Base-by-base conservation (phyloP, 1,284 basidiomycete species). In the Stygiomarasmius scandens region DNA sequence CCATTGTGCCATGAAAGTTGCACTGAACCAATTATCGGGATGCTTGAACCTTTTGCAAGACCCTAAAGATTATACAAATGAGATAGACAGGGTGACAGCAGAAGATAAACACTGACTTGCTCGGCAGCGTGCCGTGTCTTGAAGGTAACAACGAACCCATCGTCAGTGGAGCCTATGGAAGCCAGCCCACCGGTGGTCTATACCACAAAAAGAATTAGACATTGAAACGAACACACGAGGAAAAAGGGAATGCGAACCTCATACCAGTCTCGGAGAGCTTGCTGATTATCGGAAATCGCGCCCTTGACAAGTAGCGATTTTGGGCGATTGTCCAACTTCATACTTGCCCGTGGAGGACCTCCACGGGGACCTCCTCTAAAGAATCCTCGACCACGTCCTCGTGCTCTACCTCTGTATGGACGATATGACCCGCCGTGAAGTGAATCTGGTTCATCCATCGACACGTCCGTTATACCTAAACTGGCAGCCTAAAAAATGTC, bases 301-400 rank as follows among this genome's bases (percentile, higher is more conserved):
- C 87, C 91, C 63, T 91, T 87, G 38, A 97, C 76, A 45, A 90
- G 73, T 27, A 98, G 74, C 68, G 85, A 88, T 73, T 89, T 92
- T 3, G 95, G 91, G 19, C 95, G 86, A 66, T 96, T 95, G 73
- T 98, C 95, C 23, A 98, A 83, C 64, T 90, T 90, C 87, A 96
- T 91, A 64, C 84, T 91, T 2, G 74, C 75, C 51, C 87, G 78
- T 14, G 83, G 78, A 36, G 38, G 43, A 3, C 50, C 55, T 10
- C 55, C 55, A 12, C 55, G 43, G 12, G 83, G 77, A 2, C 84
- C 87, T 49, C 90, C 89, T 52, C 89, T 82, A 64, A 79, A 79
- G 19, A 38, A 57, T 54, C 88, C 87, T 44, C 86, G 83, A 66
- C 77, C 82, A 68, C 78, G 86, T 19, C 83, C 77, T 24, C 90